Evolutionary conservation across 1,284 basidiomycete species (phyloP), one percentile per base, ranked within the genome.

Genomic region (Xerocomus tenax): DNA sequence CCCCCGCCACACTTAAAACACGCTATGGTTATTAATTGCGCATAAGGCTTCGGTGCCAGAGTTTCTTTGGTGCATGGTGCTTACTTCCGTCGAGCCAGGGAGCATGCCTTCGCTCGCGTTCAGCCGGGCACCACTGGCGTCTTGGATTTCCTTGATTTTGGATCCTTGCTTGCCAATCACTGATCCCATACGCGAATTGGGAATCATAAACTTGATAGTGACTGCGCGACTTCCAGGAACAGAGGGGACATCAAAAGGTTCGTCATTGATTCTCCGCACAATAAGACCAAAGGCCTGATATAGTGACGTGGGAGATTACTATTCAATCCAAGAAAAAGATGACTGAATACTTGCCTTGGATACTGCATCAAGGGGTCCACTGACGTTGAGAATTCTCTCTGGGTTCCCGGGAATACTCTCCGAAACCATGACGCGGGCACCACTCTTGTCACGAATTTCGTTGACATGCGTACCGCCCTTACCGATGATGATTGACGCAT

Each of bases 111-210:
- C 96, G 60, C 89, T 93, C 7, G 96, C 96, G 63, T 97, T 98
- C 55, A 99, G 73, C 54, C 93, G 76, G 8, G 96, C 96, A 32
- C 96, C 96, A 57, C 90, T 94, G 12, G 95, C 95, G 64, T 99
- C 96, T 68, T 99, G 96, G 61, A 99, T 99, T 72, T 99, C 96
- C 74, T 98, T 98, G 70, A 99, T 99, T 71, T 98, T 98, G 48
- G 86, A 85, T 23, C 96, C 96, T 57, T 87, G 88, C 69, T 96
- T 97, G 54, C 96, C 96, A 62, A 99, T 99, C 53, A 99, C 92
- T 30, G 92, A 96, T 32, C 96, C 96, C 96, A 99, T 99, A 53
- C 95, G 87, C 15, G 93, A 95, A 72, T 98, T 97, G 58, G 96
- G 96, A 47, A 99, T 95, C 83, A 98, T 98, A 68, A 96, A 97